Evolutionary conservation across 1,139 yeast species (phyloP), one percentile per base, ranked within the genome.

Genomic region (Scheffersomyces lignicola): DNA sequence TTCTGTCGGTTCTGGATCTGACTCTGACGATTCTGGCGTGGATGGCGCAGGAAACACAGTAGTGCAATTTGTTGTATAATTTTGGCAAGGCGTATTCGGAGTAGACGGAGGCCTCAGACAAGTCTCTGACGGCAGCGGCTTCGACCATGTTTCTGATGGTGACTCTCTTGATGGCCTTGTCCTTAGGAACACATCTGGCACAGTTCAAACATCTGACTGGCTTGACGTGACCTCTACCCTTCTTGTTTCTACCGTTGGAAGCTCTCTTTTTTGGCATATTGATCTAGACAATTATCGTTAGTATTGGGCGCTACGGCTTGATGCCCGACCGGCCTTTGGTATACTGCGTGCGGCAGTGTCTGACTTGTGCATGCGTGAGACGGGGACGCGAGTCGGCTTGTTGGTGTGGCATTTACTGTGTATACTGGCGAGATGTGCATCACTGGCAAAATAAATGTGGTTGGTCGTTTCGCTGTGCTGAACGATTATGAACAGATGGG

Each of bases 221-320:
- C 78, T 86, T 85, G 76, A 87, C 96, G 96, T 92, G 98, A 72
- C 99, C 99, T 87, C 99, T 92, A 73, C 98, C 98, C 83, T 89
- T 89, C 95, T 92, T 92, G 95, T 94, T 92, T 84, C 98, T 92
- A 83, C 99, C 99, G 97, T 89, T 89, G 94, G 97, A 88, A 77
- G 97, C 89, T 89, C 99, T 92, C 97, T 92, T 92, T 89, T 92
- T 92, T 78, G 98, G 97, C 98, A 92, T 92, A 63, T 76, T 80
- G 76, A 42, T 44, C 57, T 55, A 51, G 31, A 34, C 33, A 21
- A 28, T 11, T 26, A 24, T 15, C 43, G 63, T 57, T 56, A 58
- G 63, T 58, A 55, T 35, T 25, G 32, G 20, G 18, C 12, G n/a
- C n/a, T n/a, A n/a, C n/a, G n/a, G 8, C 16, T n/a, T 30, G 2